These are phyloP conservation scores for Skeletonema costatum DNA, from an alignment of 108 stramenopile genomes.

Conservation along the genomic window DNA sequence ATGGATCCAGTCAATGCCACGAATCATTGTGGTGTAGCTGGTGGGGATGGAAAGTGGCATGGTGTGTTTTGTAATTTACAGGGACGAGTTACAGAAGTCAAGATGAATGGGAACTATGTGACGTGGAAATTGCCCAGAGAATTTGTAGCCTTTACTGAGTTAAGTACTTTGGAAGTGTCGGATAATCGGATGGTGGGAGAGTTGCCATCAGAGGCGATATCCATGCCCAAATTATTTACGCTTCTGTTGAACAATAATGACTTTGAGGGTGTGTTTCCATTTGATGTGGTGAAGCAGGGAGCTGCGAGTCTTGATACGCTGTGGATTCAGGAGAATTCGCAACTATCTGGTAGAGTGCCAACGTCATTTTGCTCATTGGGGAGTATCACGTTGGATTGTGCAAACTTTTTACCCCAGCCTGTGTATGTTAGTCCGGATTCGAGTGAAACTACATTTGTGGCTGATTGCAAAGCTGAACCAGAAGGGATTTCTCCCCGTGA, in stretches of 20 bases:
- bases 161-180: conserved; percentile 37
- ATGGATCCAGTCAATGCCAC: conserved; percentile 5
- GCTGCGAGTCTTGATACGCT: conserved; percentile 12
- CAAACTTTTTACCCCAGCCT: conserved; percentile 36
- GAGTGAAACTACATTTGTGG: conserved; percentile 29
- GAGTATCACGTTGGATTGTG: conserved; percentile 46
- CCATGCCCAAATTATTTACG: conserved; percentile 23
- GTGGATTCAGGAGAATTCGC: conserved; percentile 43
- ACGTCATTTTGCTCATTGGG: conserved; percentile 22
- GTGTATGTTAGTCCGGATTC: conserved; percentile 10
- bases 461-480: conserved; percentile 17
- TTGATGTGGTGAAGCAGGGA: conserved; percentile 20
- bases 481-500: conserved; percentile 16
- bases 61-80: conserved; percentile 31
- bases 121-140: conserved; percentile 29
- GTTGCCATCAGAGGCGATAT: conserved; percentile 9
- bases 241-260: conserved; percentile 28
- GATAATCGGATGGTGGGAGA: conserved; percentile 32
- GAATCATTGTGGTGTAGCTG: conserved; percentile 24
- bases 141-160: conserved; percentile 13
- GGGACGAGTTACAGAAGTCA: conserved; percentile 29
- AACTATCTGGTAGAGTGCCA: conserved; percentile 29
- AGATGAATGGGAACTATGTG: conserved; percentile 18
- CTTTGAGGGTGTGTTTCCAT: conserved; percentile 38
- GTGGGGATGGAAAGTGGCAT: conserved; percentile 16